Conservation (phyloP, 805 yeast genomes). For the Saccharomycopsis sp. region DNA sequence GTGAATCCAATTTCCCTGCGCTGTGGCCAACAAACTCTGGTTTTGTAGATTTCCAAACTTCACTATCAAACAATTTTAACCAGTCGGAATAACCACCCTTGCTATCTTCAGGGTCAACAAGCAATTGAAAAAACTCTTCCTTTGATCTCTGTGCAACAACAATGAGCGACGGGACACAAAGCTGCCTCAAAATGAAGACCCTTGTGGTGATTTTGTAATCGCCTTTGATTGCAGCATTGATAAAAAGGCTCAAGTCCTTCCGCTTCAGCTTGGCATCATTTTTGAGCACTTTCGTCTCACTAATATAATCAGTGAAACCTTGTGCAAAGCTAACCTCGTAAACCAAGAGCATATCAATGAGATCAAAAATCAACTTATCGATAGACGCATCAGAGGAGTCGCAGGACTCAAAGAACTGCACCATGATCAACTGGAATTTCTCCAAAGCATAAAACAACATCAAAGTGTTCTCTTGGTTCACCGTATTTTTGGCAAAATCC, state of each 20-base stretch:
- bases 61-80: conserved; percentile 52
- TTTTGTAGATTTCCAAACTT: conserved; percentile 64
- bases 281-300: conserved; percentile 44
- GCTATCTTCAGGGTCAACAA: conserved; percentile 25
- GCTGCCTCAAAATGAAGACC: conserved; percentile 49
- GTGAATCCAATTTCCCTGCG: conserved; percentile 64
- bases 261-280: conserved; percentile 39
- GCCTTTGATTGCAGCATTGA: conserved; percentile 41
- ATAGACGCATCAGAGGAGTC: too few species aligned
- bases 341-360: conserved; percentile 36
- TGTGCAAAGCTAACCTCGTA: conserved; percentile 40
- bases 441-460: conserved; percentile 63
- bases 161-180: conserved; percentile 58
- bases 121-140: conserved; percentile 41
- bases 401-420: too few species aligned
- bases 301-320: conserved; percentile 48
- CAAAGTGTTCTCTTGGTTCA: conserved; percentile 54
- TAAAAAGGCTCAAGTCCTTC: conserved; percentile 41
- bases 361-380: conserved; percentile 34
- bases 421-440: conserved; percentile 46
- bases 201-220: conserved; percentile 42
- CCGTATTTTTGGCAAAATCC: conserved; percentile 33
- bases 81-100: too few species aligned
- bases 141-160: conserved; percentile 45
- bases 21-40: conserved; percentile 43